A percentile compares a stretch with the other conserved stretches of the same genome.
phyloP scores from a whole-genome alignment of 176 grass and related monocot species.

The Oropetium thomaeum region DNA sequence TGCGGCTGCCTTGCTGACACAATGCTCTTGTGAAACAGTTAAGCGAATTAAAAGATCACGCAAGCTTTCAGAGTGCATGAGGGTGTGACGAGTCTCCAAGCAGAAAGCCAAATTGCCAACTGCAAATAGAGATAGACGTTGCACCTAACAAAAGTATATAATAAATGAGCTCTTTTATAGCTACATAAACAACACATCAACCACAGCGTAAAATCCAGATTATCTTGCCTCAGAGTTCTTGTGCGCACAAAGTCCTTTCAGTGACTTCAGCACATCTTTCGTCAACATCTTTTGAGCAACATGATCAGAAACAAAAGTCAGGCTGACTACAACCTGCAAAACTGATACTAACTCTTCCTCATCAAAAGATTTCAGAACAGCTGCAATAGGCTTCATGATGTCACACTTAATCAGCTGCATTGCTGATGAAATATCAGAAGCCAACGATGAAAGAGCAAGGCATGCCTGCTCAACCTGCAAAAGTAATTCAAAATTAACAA shows the following conservation, averaged over 20 bases:
- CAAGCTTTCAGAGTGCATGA: conserved; percentile 87
- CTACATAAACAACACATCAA: conserved; percentile 37
- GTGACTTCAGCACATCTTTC: conserved; percentile 83
- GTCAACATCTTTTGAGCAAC: conserved; percentile 96
- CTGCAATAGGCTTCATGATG: conserved; percentile 96
- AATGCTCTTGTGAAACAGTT: conserved; percentile 60
- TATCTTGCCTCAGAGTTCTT: conserved; percentile 85
- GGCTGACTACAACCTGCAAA: conserved; percentile 81
- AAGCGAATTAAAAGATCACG: conserved; percentile 80
- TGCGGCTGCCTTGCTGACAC: conserved; percentile 76
- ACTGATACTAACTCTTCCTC: conserved; percentile 94
- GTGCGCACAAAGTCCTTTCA: conserved; percentile 92
- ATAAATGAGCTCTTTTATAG: conserved; percentile 32
- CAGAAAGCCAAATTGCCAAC: conserved; percentile 99
- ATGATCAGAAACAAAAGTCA: conserved; percentile 93
- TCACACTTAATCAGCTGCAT: conserved; percentile 92
- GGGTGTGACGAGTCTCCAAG: conserved; percentile 84
- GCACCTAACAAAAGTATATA: conserved; percentile 76
- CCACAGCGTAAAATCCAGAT: conserved; percentile 36
- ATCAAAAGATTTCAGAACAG: conserved; percentile 76
- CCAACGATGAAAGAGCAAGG: conserved; percentile 84
- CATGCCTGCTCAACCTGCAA: conserved; percentile 95
- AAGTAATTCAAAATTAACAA: neutral
- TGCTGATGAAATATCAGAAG: conserved; percentile 81
- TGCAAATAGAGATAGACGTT: conserved; percentile 84